Evolutionary conservation across 768 basidiomycete genomes (phyloP), one percentile per base, ranked within the genome.

Genomic region (Cubamyces lactineus): DNA sequence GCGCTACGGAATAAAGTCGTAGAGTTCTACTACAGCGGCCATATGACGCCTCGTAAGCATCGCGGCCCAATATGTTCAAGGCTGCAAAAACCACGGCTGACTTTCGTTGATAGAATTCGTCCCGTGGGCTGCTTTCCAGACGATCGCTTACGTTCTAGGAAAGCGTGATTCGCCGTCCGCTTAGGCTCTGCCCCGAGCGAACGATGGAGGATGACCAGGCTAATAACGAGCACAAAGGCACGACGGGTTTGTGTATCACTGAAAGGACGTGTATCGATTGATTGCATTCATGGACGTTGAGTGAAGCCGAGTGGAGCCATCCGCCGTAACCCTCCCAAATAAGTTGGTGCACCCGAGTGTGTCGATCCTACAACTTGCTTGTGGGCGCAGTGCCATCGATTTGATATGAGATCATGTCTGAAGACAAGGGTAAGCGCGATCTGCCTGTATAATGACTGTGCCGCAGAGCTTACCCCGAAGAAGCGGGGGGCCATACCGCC

Each of bases 101-200:
- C 34, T 16, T 24, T 1, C 28, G 0, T 19, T 26, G 51, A 28
- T 47, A 54, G 53, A 69, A 46, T 61, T 64, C 43, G 56, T 83
- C 6, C 65, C 63, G 26, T 64, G 87, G 86, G 86, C 89, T 42
- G 81, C 85, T 0, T 86, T 86, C 76, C 87, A 88, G 68, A 82
- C 77, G 48, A 87, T 89, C 82, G 77, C 85, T 58, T 88, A 81
- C 66, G 66, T 89, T 63, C 76, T 89, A 80, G 87, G 88, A n/a
- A 77, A 75, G 59, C 81, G 80, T 52, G 74, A 73, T 23, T 78
- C 80, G 26, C 80, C 81, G 46, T 78, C 80, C 3, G 63, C 63
- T 5, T 64, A 24, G 30, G 15, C 34, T 34, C 34, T 34, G 9
- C 34, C 11, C 34, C 6, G 11, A 9, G 34, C 11, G 34, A 34